A percentile compares a stretch with the other conserved stretches of the same genome.
Conservation (phyloP, 331 rosid species). For the Cydonia oblonga region DNA sequence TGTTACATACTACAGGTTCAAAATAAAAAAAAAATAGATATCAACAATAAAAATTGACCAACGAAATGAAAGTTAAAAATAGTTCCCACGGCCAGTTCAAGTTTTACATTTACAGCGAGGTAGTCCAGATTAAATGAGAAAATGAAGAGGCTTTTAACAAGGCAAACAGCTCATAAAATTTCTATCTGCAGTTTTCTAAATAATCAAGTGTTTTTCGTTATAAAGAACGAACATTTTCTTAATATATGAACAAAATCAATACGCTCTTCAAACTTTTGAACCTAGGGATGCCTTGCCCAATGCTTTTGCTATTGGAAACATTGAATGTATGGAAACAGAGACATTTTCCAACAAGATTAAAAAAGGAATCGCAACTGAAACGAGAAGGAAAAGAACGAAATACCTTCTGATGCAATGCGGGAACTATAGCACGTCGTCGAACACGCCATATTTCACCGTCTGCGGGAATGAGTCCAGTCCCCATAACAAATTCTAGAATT, state of each 20-base stretch:
- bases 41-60: constrained; percentile 8
- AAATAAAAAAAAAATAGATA: neutral
- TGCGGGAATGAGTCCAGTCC: constrained; percentile 96
- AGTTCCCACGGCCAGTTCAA: neutral
- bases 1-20: constrained; percentile 60
- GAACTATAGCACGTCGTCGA: constrained; percentile 82
- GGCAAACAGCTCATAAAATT: neutral
- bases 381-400: neutral
- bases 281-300: neutral
- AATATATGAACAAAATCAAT: neutral
- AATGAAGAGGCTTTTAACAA: no score
- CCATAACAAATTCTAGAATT: constrained; percentile 93
- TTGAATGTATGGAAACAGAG: neutral
- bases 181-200: neutral
- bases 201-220: neutral
- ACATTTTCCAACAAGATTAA: neutral
- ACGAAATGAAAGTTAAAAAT: neutral
- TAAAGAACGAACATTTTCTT: neutral
- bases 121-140: neutral
- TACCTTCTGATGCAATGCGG: constrained; percentile 86
- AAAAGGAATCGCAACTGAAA: neutral
- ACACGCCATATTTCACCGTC: constrained; percentile 95
- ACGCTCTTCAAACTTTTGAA: neutral
- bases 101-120: neutral
- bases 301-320: neutral